phyloP scores from a whole-genome alignment of 768 basidiomycete species.

The Sarcomyxa edulis region DNA sequence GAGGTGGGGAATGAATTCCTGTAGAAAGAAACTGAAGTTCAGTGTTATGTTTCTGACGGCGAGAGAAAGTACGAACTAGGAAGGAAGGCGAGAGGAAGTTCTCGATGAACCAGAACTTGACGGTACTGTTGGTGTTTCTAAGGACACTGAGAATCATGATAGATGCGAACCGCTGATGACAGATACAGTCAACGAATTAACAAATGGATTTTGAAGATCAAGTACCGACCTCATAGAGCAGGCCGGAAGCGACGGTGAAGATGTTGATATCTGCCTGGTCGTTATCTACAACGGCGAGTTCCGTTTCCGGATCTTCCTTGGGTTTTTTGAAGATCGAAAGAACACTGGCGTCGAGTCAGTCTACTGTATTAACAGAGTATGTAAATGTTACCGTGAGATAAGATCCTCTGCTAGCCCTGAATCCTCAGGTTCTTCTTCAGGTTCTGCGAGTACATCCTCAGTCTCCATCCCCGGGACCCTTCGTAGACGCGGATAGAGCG shows the following conservation, averaged over 20 bases:
- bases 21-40: constrained; percentile 3
- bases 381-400: constrained; percentile 41
- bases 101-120: constrained; percentile 99
- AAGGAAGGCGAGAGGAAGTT: constrained; percentile 99
- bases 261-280: constrained; percentile 93
- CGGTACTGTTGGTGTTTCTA: constrained; percentile 87
- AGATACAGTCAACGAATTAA: constrained; percentile 5
- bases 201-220: background rate
- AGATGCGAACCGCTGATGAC: constrained; percentile 80
- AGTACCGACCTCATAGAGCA: constrained; percentile 81
- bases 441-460: constrained; percentile 70
- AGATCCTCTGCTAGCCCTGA: constrained; percentile 42
- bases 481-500: constrained; percentile 75
- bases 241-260: constrained; percentile 96
- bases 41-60: background rate
- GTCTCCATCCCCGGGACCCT: constrained; percentile 73
- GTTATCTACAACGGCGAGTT: constrained; percentile 17
- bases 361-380: constrained; percentile 3
- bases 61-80: constrained; percentile 48
- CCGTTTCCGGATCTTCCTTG: constrained; percentile 17
- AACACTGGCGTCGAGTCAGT: constrained; percentile 28
- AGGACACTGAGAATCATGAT: constrained; percentile 98
- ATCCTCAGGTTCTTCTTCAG: constrained; percentile 21
- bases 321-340: constrained; percentile 35
- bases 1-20: constrained; percentile 95